Base-by-base conservation (phyloP, 306 rosid genomes). In the Vicia sativa region DNA sequence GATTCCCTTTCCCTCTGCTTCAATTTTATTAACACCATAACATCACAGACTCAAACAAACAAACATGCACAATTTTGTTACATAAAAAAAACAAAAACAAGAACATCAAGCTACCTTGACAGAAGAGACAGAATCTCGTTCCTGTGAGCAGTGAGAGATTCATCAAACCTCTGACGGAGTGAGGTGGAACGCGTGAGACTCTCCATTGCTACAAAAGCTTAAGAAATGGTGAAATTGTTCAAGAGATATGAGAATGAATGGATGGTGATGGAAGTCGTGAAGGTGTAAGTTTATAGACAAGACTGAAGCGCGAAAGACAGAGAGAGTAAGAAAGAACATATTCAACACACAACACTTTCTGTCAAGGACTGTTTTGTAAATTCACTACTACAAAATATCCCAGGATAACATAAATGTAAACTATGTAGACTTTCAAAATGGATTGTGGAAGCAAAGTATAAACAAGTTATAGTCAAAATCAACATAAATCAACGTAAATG, bases 1-100 rank as follows among this genome's bases (percentile, higher is more conserved):
- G 74, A 90, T 90, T 18, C 99, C 97, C 74, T 93, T 88, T 46
- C 99, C 99, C 83, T 90, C 77, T 21, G 77, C 85, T 77, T 77
- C 85, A 23, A 81, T 74, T 82, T 82, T 81, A 34, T 49, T 41
- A 52, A 19, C 12, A 68, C 7, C 34, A 62, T n/a, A 0, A 69
- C 31, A 10, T 9, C 57, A 11, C 7, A 0, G 2, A 13, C 4
- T 13, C 26, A n/a, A n/a, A n/a, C n/a, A 49, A 49, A 52, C 26
- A 49, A 49, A 52, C n/a, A 52, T 52, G 8, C 31, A 4, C 1
- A 48, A 8, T 8, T 16, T 16, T 12, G 13, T 28, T 56, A 28
- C 6, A 34, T 34, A 7, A 53, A 31, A 13, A 12, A 13, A 46
- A 53, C 25, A 13, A 12, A 13, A 46, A 9, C 57, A 6, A 64